Percentiles rank a stretch among this genome's conserved stretches.
These are phyloP conservation scores for Betula pendula DNA, from an alignment of 306 rosid species.

Conservation along the genomic window DNA sequence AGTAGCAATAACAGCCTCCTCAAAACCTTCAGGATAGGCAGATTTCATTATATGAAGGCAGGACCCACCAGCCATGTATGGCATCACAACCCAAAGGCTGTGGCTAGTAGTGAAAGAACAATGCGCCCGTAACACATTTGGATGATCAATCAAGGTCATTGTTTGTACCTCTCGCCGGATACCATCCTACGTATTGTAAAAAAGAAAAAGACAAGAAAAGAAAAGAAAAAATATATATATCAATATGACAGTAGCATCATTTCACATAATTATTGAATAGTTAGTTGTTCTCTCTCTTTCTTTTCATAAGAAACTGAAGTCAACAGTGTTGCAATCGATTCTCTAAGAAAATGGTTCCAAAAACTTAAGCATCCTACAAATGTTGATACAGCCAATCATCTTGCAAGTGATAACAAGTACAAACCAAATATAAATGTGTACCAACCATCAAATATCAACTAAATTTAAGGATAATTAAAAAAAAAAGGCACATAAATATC, in stretches of 20 bases:
- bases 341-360: neutral
- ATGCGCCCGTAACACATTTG: conserved; percentile 79
- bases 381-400: neutral
- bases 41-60: conserved; percentile 97
- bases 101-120: conserved; percentile 92
- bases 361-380: neutral
- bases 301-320: neutral
- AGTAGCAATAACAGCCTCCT: conserved; percentile 89
- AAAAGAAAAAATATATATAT: conserved; percentile 7
- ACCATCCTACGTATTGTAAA: conserved; percentile 74
- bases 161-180: conserved; percentile 88
- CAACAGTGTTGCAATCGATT: neutral
- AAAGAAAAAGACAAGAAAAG: conserved; percentile 10
- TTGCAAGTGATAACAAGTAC: neutral
- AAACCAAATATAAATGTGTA: neutral
- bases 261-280: neutral
- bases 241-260: neutral
- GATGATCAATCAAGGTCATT: conserved; percentile 84
- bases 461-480: neutral
- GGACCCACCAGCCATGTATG: conserved; percentile 97
- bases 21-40: conserved; percentile 78
- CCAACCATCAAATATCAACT: neutral
- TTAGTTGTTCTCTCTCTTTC: neutral
- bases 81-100: conserved; percentile 99
- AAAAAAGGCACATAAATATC: neutral